phyloP scores from a whole-genome alignment of 208 protist species.

The Trypanosoma congolense region DNA sequence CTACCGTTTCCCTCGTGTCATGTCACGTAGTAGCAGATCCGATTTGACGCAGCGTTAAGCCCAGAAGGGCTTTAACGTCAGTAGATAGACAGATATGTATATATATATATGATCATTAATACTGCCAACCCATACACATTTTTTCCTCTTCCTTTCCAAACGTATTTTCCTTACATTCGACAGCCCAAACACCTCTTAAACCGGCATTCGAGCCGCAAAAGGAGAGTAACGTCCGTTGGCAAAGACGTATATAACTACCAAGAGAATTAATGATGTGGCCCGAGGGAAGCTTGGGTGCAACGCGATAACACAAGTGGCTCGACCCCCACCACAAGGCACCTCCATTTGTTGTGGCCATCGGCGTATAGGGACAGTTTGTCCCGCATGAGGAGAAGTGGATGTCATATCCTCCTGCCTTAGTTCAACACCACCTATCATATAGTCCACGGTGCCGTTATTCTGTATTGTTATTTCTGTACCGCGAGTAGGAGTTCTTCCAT shows the following conservation, averaged over 20 bases:
- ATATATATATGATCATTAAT: too few relatives aligned
- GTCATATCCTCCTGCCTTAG: conserved; percentile 84
- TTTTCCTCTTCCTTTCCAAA: too few relatives aligned
- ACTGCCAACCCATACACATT: too few relatives aligned
- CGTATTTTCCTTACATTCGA: too few relatives aligned
- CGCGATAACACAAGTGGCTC: conserved; percentile 62
- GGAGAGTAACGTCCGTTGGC: conserved; percentile 53
- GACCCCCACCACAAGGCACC: conserved; percentile 47
- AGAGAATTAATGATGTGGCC: conserved; percentile 61
- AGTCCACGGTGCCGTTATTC: conserved; percentile 65
- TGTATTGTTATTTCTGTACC: conserved; percentile 80
- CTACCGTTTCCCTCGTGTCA: too few relatives aligned
- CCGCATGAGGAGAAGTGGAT: conserved; percentile 55
- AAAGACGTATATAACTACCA: conserved; percentile 74
- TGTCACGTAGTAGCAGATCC: too few relatives aligned
- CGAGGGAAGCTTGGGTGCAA: conserved; percentile 79
- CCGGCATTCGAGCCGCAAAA: conserved; percentile 54
- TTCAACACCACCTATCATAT: conserved; percentile 77
- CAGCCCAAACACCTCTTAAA: conserved; percentile 25
- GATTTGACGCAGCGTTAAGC: too few relatives aligned
- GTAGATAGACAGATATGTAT: too few relatives aligned
- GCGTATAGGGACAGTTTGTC: conserved; percentile 71
- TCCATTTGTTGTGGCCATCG: conserved; percentile 79
- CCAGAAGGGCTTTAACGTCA: too few relatives aligned
- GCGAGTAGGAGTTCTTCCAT: conserved; percentile 74